These are phyloP conservation scores for Fraxinus nigra DNA, from an alignment of 305 asterid genomes.

Conservation along the genomic window DNA sequence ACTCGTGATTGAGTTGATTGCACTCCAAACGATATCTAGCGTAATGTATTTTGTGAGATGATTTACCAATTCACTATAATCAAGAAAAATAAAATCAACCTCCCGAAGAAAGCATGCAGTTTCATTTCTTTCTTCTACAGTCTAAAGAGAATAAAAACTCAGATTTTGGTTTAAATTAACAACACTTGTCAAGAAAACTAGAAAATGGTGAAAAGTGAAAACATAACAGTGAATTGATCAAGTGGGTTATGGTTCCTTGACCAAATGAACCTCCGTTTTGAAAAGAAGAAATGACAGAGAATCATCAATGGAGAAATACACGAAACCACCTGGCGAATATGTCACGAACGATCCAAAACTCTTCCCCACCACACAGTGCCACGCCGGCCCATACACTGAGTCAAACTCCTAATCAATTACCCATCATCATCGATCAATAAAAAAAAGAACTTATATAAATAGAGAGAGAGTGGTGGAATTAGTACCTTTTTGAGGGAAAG, in stretches of 20 bases:
- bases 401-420: constrained; percentile 61
- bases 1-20: not conserved
- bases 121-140: not conserved
- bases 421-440: not conserved
- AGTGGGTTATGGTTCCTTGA: constrained; percentile 19
- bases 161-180: not conserved
- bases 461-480: not conserved
- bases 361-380: constrained; percentile 91
- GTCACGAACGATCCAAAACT: constrained; percentile 89
- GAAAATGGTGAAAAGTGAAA: not conserved
- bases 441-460: not conserved
- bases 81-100: not conserved
- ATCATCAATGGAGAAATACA: constrained; percentile 69
- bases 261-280: constrained; percentile 73
- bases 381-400: constrained; percentile 77
- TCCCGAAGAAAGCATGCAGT: not conserved
- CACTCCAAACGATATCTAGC: too few relatives aligned
- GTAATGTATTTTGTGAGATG: not conserved
- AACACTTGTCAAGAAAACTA: not conserved
- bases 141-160: not conserved
- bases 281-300: constrained; percentile 70
- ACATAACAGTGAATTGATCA: not conserved
- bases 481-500: constrained; percentile 71
- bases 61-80: not conserved
- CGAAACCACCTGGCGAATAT: constrained; percentile 78